Evolutionary conservation across 2,329 filamentous ascomycete genomes (phyloP), one percentile per base, ranked within the genome.

Genomic region (Verruconis gallopava): DNA sequence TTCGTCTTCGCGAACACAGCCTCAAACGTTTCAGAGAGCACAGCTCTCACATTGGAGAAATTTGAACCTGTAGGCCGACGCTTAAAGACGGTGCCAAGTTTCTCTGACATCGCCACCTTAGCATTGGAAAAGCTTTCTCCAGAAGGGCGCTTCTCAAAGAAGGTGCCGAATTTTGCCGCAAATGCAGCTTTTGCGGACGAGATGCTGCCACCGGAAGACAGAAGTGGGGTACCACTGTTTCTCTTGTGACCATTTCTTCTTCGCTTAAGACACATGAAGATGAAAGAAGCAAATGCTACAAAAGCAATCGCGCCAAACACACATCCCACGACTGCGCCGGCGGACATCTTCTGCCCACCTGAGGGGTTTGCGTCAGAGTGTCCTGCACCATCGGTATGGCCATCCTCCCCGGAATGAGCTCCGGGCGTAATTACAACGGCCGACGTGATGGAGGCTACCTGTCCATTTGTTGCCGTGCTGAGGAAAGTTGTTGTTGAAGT

Each of bases 31-130:
- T 30, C 25, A n/a, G 25, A 30, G 25, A 30, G n/a, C 9, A 9
- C 25, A 30, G 6, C 9, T n/a, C n/a, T 30, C 9, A n/a, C n/a
- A 30, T 30, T n/a, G 9, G 25, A 9, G n/a, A 30, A 30, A 9
- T n/a, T 9, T 9, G 6, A 9, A 9, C 9, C 25, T 9, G 25
- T n/a, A 9, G 6, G 25, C n/a, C 25, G 25, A n/a, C 6, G 9
- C 25, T 9, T n/a, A n/a, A 30, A 30, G 25, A 30, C 25, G 6
- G 25, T n/a, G n/a, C n/a, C 9, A 9, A 30, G 9, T n/a, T 30
- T 30, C n/a, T 30, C 25, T n/a, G 25, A 30, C 25, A 30, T 30
- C n/a, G 25, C 25, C n/a, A n/a, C 25, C 25, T 30, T 30, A 30
- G 25, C 25, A n/a, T 30, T 30, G 25, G 25, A 30, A n/a, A 30